phyloP scores from a whole-genome alignment of 2,329 filamentous ascomycete genomes.

The Cadophora luteo-olivacea region DNA sequence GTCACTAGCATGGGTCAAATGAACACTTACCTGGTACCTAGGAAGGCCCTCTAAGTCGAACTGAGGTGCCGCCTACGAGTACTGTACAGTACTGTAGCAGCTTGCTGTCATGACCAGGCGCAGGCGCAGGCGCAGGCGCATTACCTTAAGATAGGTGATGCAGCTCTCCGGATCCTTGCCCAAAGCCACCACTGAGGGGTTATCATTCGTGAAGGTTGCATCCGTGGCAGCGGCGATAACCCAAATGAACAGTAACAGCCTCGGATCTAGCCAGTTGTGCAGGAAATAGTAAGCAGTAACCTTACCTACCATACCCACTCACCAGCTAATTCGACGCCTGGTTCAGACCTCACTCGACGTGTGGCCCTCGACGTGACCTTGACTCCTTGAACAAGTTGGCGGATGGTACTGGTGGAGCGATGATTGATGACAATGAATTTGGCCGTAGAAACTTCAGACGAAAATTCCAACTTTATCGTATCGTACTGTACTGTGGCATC shows the following conservation, averaged over 20 bases:
- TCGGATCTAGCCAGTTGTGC: background rate
- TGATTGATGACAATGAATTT: background rate
- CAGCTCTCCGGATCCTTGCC: slow-evolving; percentile 1
- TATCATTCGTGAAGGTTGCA: background rate
- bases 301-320: background rate
- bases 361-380: background rate
- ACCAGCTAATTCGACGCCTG: background rate
- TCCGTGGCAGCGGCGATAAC: background rate
- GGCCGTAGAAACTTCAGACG: background rate
- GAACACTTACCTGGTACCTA: too few relatives aligned
- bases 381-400: background rate
- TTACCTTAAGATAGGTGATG: too few relatives aligned
- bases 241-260: background rate
- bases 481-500: background rate
- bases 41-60: too few relatives aligned
- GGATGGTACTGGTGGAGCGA: background rate
- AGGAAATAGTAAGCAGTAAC: slow-evolving; percentile 6
- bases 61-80: too few relatives aligned
- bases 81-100: background rate
- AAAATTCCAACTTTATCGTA: background rate
- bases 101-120: background rate
- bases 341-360: background rate
- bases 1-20: too few relatives aligned
- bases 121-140: too few relatives aligned
- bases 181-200: slow-evolving; percentile 2